phyloP scores from a whole-genome alignment of 225 moss, liverwort and hornwort species.

The Sphagnum contortum region DNA sequence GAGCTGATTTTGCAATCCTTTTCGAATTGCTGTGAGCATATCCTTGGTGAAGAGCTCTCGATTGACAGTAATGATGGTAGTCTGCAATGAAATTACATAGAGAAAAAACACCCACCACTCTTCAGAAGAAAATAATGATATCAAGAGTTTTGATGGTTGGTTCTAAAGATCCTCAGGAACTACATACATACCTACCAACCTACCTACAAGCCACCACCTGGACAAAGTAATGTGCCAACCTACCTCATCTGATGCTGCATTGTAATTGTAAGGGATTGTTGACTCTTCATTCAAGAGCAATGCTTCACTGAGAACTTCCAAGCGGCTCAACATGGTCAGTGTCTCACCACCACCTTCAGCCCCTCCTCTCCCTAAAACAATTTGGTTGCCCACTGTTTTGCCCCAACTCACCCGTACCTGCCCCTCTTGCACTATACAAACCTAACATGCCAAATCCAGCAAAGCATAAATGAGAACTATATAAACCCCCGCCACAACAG shows the following conservation, averaged over 20 bases:
- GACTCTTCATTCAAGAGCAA: constrained; percentile 80
- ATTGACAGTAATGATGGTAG: constrained; percentile 61
- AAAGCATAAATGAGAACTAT: background rate
- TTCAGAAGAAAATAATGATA: no score
- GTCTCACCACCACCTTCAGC: constrained; percentile 66
- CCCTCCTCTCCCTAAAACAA: constrained; percentile 27
- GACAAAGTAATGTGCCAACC: background rate
- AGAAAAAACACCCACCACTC: no score
- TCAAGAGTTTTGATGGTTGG: no score
- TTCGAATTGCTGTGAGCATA: constrained; percentile 42
- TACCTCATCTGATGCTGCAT: constrained; percentile 95
- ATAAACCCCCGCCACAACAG: no score
- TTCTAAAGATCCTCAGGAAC: no score
- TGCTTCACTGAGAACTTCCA: constrained; percentile 87
- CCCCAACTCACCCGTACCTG: constrained; percentile 92
- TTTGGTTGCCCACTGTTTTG: constrained; percentile 40
- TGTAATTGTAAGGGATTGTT: constrained; percentile 73
- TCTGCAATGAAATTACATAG: constrained; percentile 21
- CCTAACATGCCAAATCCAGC: constrained; percentile 32
- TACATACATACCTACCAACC: no score
- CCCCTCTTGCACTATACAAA: constrained; percentile 77
- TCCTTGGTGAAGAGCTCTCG: constrained; percentile 53
- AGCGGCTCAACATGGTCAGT: constrained; percentile 69
- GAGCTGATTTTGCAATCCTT: constrained; percentile 73
- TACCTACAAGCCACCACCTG: no score